Conservation (phyloP, 139 green algal genomes). For the Volvox africanus region DNA sequence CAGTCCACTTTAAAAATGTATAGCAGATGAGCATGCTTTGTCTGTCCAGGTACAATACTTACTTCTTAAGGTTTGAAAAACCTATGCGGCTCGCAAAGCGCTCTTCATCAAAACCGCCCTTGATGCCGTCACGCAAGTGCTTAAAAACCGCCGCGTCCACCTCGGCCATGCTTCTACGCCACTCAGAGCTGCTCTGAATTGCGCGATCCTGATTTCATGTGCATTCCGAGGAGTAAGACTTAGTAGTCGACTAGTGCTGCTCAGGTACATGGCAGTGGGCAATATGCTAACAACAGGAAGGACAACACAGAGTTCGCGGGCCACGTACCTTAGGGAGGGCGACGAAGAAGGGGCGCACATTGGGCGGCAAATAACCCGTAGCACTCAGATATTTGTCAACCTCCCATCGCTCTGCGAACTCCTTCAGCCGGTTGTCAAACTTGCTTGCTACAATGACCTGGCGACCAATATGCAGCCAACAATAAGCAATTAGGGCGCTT, state of each 20-base stretch:
- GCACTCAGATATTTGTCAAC: slow-evolving; percentile 93
- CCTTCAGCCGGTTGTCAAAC: slow-evolving; percentile 96
- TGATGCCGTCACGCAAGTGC: slow-evolving; percentile 75
- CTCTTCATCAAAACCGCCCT: slow-evolving; percentile 92
- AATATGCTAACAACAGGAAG: too few species aligned
- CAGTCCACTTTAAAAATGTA: too few species aligned
- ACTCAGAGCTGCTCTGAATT: slow-evolving; percentile 78
- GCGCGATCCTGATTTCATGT: slow-evolving; percentile 81
- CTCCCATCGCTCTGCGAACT: slow-evolving; percentile 95
- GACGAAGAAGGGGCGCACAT: slow-evolving; percentile 94
- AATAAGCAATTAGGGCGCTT: too few species aligned
- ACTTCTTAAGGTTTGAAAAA: slow-evolving; percentile 88
- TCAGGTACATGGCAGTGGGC: too few species aligned
- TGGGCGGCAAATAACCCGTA: slow-evolving; percentile 87
- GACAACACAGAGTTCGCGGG: too few species aligned
- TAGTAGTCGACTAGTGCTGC: too few species aligned
- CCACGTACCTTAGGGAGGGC: slow-evolving; percentile 88
- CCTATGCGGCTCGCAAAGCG: slow-evolving; percentile 83
- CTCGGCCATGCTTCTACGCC: slow-evolving; percentile 82
- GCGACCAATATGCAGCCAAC: neutral
- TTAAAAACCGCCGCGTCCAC: slow-evolving; percentile 77
- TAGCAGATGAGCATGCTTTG: too few species aligned
- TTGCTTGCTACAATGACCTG: slow-evolving; percentile 94
- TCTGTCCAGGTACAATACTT: neutral
- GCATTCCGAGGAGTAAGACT: neutral